phyloP scores from a whole-genome alignment of 306 rosid genomes.

The Begonia masoniana region DNA sequence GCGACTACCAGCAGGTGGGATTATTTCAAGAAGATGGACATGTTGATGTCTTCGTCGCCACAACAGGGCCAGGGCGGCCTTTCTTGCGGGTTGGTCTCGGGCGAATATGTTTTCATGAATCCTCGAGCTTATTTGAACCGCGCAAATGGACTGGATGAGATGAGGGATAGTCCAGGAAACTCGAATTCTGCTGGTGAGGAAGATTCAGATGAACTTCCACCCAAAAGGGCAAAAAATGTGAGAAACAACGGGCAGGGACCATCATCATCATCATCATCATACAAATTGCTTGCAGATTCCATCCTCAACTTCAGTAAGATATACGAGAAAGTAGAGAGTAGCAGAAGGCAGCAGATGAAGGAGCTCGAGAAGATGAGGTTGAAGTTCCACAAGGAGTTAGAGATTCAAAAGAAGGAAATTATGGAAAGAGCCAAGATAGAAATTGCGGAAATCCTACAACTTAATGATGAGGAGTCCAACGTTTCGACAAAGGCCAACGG shows the following conservation, averaged over 20 bases:
- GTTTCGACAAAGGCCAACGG: too few species aligned
- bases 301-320: slow-evolving; percentile 58
- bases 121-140: slow-evolving; percentile 48
- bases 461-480: slow-evolving; percentile 29
- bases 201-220: slow-evolving; percentile 39
- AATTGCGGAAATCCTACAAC: slow-evolving; percentile 45
- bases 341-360: slow-evolving; percentile 56
- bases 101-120: slow-evolving; percentile 51
- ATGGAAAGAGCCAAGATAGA: slow-evolving; percentile 62
- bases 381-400: slow-evolving; percentile 66
- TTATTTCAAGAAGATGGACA: slow-evolving; percentile 67
- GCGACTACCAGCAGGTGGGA: slow-evolving; percentile 48
- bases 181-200: slow-evolving; percentile 53
- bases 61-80: slow-evolving; percentile 47
- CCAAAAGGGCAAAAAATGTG: slow-evolving; percentile 43
- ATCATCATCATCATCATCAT: slow-evolving; percentile 32
- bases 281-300: slow-evolving; percentile 64
- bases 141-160: slow-evolving; percentile 62
- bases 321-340: slow-evolving; percentile 65
- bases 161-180: slow-evolving; percentile 68
- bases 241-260: slow-evolving; percentile 27
- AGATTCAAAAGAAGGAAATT: slow-evolving; percentile 56
- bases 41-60: slow-evolving; percentile 45
- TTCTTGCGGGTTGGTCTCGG: slow-evolving; percentile 65
- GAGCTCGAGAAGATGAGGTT: slow-evolving; percentile 88